Conservation (phyloP, 2,329 filamentous ascomycete genomes). For the Metarhizium album region DNA sequence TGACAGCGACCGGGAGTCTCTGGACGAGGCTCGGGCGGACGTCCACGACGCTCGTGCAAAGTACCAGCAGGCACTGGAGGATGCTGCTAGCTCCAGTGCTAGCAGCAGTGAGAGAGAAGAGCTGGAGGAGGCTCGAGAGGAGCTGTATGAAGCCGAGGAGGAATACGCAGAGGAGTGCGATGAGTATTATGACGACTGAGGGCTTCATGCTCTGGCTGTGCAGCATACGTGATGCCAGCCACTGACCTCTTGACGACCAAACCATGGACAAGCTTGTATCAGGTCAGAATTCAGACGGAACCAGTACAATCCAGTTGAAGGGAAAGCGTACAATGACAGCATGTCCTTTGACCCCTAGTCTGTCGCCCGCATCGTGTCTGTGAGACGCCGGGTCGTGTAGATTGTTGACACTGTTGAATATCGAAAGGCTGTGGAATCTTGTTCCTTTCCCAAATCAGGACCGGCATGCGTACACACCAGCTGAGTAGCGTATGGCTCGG, state of each 20-base stretch:
- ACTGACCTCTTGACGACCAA: not conserved
- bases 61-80: constrained; percentile 32
- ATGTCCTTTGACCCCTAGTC: no score
- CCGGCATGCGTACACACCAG: no score
- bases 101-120: constrained; percentile 42
- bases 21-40: constrained; percentile 26
- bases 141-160: constrained; percentile 30
- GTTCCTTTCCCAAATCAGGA: no score
- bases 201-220: not conserved
- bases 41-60: constrained; percentile 31
- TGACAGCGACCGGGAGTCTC: constrained; percentile 30
- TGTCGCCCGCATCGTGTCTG: no score
- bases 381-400: no score
- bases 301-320: no score
- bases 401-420: no score
- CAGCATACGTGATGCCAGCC: not conserved
- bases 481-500: no score
- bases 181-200: constrained; percentile 14
- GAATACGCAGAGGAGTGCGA: constrained; percentile 34
- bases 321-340: no score
- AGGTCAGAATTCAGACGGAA: no score
- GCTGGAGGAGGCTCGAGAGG: constrained; percentile 39
- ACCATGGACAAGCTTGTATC: not conserved
- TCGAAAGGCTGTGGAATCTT: no score
- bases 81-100: constrained; percentile 29